Percentiles rank a stretch among this genome's conserved stretches.
These are phyloP conservation scores for Geoglossum cookeanum DNA, from an alignment of 2,329 filamentous ascomycete genomes.

Conservation along the genomic window DNA sequence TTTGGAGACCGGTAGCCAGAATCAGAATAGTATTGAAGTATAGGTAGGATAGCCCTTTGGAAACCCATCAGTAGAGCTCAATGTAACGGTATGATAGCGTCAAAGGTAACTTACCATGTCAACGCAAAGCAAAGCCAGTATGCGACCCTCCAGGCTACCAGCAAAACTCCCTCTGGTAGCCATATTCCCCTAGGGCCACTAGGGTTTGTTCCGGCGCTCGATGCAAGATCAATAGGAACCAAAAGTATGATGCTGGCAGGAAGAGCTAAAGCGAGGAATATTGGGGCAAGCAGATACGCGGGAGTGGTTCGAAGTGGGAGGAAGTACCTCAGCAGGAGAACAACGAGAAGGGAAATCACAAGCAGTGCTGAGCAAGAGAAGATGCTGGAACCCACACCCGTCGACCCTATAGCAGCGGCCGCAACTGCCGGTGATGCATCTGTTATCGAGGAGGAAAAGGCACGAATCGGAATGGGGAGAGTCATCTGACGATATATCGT, in stretches of 20 bases:
- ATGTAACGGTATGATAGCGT: not conserved
- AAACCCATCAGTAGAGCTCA: not conserved
- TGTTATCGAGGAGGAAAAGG: not conserved
- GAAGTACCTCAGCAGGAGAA: conserved; percentile 76
- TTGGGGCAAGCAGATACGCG: conserved; percentile 71
- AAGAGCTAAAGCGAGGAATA: conserved; percentile 89
- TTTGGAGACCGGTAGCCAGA: conserved; percentile 79
- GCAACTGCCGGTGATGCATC: conserved; percentile 12
- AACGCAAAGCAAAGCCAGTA: conserved; percentile 95
- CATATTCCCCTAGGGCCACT: conserved; percentile 62
- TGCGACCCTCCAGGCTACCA: conserved; percentile 83
- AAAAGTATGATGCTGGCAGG: conserved; percentile 81
- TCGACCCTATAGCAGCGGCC: conserved; percentile 13
- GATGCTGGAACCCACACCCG: conserved; percentile 58
- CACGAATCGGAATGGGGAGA: not conserved
- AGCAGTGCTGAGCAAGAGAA: conserved; percentile 58
- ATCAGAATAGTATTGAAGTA: conserved; percentile 88
- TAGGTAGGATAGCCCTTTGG: conserved; percentile 68
- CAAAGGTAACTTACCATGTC: conserved; percentile 49
- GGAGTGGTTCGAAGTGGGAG: conserved; percentile 80
- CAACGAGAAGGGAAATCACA: conserved; percentile 53
- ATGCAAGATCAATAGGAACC: conserved; percentile 89
- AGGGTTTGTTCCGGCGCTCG: conserved; percentile 55
- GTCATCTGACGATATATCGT: not conserved
- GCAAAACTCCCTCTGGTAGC: conserved; percentile 57